Percentiles rank a stretch among this genome's conserved stretches.
These are phyloP conservation scores for Wickerhamiella vanderwaltii DNA, from an alignment of 805 yeast species.

Conservation along the genomic window DNA sequence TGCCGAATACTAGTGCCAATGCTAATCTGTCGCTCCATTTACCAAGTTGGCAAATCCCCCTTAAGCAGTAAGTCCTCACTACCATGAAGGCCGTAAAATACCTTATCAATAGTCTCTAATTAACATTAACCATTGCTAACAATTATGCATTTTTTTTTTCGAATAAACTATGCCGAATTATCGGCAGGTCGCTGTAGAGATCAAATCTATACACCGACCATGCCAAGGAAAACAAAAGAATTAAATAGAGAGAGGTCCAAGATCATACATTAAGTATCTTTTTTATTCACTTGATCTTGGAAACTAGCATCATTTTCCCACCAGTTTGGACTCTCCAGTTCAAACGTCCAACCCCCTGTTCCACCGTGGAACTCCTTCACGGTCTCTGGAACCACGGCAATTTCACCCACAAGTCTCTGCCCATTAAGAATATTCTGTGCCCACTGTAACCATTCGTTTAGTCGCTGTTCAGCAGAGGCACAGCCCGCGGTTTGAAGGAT, in stretches of 20 bases:
- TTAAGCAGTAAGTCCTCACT: no score
- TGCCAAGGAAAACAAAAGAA: no score
- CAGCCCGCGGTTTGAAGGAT: conserved; percentile 10
- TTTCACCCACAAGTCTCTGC: conserved; percentile 25
- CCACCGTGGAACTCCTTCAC: conserved; percentile 15
- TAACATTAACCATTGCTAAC: background rate
- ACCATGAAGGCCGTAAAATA: no score
- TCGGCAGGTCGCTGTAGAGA: background rate
- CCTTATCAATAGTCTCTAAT: no score
- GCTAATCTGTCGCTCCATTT: no score
- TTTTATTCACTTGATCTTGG: no score
- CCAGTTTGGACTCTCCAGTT: conserved; percentile 8
- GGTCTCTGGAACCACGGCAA: conserved; percentile 20
- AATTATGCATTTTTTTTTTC: background rate
- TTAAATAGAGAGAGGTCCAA: no score
- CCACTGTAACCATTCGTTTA: conserved; percentile 28
- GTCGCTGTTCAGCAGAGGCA: conserved; percentile 11
- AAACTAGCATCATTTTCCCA: conserved; percentile 5
- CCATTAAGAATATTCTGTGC: conserved; percentile 26
- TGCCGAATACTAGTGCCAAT: no score
- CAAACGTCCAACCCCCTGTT: conserved; percentile 19
- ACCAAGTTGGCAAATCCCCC: no score
- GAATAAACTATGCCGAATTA: background rate
- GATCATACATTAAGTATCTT: no score
- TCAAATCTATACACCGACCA: background rate